Conservation (phyloP, 805 yeast species). For the Wickerhamiella dianesei region DNA sequence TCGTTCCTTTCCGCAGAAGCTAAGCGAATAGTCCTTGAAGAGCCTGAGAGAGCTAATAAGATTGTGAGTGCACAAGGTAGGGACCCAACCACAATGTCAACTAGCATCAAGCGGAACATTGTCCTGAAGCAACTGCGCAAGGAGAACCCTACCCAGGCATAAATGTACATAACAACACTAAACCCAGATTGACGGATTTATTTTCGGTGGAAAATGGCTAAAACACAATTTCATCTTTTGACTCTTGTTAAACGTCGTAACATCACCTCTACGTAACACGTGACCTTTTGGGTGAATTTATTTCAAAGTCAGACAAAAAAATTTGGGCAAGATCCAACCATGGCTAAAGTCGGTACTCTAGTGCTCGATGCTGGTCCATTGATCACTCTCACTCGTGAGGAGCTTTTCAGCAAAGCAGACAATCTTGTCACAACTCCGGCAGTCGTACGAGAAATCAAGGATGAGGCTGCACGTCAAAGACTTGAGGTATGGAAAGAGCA, state of each 20-base stretch:
- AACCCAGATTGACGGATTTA: not conserved
- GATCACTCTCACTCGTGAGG: constrained; percentile 69
- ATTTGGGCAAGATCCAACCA: not conserved
- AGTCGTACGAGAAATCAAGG: constrained; percentile 73
- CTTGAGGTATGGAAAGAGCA: constrained; percentile 66
- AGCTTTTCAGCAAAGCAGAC: constrained; percentile 55
- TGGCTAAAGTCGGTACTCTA: constrained; percentile 32
- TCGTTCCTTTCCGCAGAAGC: constrained; percentile 16
- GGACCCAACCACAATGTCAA: constrained; percentile 32
- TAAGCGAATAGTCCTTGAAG: constrained; percentile 21
- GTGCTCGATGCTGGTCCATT: constrained; percentile 93
- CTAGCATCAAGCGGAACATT: constrained; percentile 53
- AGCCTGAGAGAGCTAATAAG: constrained; percentile 27
- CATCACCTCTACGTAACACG: not conserved
- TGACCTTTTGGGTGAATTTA: not conserved
- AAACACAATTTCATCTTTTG: no score
- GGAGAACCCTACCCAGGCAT: not conserved
- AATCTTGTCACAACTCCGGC: constrained; percentile 85
- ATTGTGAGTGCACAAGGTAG: constrained; percentile 29
- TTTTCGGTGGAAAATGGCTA: no score
- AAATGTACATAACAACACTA: not conserved
- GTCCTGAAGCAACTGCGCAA: constrained; percentile 41
- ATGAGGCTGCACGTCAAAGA: constrained; percentile 70
- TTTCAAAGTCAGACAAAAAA: not conserved
- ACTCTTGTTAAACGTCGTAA: no score